Evolutionary conservation across 139 green algal genomes (phyloP).

Genomic region (Micractinium conductrix): DNA sequence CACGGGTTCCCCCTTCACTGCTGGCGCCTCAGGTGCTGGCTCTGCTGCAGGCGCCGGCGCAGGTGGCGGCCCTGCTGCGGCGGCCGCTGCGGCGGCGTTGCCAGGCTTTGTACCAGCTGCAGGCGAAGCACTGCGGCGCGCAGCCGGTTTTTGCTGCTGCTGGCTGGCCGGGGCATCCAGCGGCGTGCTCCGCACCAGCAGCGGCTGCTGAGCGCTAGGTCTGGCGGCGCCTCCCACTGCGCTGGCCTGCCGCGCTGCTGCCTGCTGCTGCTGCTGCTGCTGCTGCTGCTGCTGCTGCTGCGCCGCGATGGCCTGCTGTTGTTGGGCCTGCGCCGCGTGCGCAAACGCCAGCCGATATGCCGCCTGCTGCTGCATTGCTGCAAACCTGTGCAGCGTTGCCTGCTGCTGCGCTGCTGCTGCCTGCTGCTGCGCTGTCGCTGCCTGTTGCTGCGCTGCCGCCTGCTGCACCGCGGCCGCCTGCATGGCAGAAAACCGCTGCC

Average conservation of each 20-base stretch:
- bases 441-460: not conserved
- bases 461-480: too few species aligned
- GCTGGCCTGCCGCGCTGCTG: not conserved
- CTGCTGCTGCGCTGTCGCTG: not conserved
- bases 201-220: not conserved
- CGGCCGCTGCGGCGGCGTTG: not conserved
- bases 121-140: not conserved
- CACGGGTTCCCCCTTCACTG: too few species aligned
- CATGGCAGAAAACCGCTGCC: too few species aligned
- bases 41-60: not conserved
- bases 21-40: not conserved
- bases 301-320: too few species aligned
- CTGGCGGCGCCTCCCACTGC: too few species aligned
- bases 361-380: not conserved
- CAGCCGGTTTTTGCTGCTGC: not conserved
- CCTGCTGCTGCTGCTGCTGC: not conserved
- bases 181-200: not conserved
- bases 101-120: too few species aligned
- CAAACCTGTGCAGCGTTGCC: not conserved
- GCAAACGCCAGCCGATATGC: not conserved
- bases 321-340: not conserved
- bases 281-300: slow-evolving; percentile 10
- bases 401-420: not conserved
- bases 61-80: not conserved
- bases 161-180: not conserved